These are phyloP conservation scores for Calonectria naviculata DNA, from an alignment of 2,329 filamentous ascomycete genomes.

Conservation along the genomic window DNA sequence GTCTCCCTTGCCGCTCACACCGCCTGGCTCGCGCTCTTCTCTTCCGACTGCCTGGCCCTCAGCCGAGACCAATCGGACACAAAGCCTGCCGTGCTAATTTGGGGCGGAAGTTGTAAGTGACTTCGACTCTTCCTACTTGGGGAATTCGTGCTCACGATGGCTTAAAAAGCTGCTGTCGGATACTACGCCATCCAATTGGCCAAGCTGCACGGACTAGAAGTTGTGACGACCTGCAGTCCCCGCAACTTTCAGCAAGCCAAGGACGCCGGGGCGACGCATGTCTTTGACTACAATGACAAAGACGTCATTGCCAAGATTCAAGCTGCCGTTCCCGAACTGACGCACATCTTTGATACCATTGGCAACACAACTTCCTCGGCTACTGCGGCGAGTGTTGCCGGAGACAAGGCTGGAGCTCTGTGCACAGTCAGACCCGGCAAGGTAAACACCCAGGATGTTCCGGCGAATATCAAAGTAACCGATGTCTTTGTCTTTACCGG, in stretches of 20 bases:
- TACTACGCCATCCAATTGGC: slow-evolving; percentile 47
- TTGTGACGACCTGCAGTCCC: slow-evolving; percentile 49
- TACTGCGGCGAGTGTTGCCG: slow-evolving; percentile 42
- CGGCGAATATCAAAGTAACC: slow-evolving; percentile 45
- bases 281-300: slow-evolving; percentile 53
- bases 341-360: slow-evolving; percentile 54
- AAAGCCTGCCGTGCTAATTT: slow-evolving; percentile 46
- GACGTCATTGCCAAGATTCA: slow-evolving; percentile 48
- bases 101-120: slow-evolving; percentile 53
- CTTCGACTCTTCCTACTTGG: too few species aligned
- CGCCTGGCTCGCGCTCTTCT: slow-evolving; percentile 52
- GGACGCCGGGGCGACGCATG: slow-evolving; percentile 44
- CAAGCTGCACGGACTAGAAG: slow-evolving; percentile 40
- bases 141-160: not conserved
- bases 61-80: not conserved
- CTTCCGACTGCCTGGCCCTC: slow-evolving; percentile 46
- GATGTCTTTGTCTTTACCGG: slow-evolving; percentile 57
- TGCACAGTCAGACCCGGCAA: slow-evolving; percentile 57
- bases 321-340: slow-evolving; percentile 41
- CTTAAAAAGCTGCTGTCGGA: slow-evolving; percentile 28
- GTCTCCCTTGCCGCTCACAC: slow-evolving; percentile 51
- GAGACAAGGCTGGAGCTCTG: slow-evolving; percentile 35
- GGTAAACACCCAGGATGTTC: slow-evolving; percentile 49
- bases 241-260: slow-evolving; percentile 43
- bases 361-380: slow-evolving; percentile 49